phyloP scores from a whole-genome alignment of 805 yeast species.

The Candida chilensis region DNA sequence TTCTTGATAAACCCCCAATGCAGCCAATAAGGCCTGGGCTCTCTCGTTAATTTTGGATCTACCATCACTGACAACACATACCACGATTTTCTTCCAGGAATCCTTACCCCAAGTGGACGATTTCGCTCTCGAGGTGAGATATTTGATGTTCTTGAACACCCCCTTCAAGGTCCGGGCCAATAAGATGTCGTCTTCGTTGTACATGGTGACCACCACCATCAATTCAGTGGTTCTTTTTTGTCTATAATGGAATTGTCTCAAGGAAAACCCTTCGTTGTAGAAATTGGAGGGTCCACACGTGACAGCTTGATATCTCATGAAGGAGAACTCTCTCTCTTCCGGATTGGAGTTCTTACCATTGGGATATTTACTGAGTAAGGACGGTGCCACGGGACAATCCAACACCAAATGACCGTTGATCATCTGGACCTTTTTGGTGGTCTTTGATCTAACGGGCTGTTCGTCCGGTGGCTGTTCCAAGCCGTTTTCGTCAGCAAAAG shows the following conservation, averaged over 20 bases:
- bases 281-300: constrained; percentile 66
- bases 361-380: constrained; percentile 48
- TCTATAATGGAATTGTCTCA: constrained; percentile 48
- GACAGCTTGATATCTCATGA: constrained; percentile 55
- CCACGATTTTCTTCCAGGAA: constrained; percentile 55
- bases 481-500: constrained; percentile 8
- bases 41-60: constrained; percentile 56
- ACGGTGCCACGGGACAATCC: constrained; percentile 82
- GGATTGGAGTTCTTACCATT: too few species aligned
- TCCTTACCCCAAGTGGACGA: constrained; percentile 39
- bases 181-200: constrained; percentile 56
- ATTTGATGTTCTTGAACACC: constrained; percentile 54
- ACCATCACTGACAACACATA: constrained; percentile 56
- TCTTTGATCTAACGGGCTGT: constrained; percentile 15
- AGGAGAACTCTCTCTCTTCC: constrained; percentile 40
- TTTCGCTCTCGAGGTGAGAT: constrained; percentile 36
- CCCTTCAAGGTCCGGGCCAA: constrained; percentile 57
- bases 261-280: constrained; percentile 41
- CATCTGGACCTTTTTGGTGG: constrained; percentile 37
- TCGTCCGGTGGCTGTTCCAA: constrained; percentile 4
- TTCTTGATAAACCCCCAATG: constrained; percentile 58
- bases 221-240: constrained; percentile 47
- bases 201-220: constrained; percentile 56
- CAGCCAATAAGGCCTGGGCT: constrained; percentile 54
- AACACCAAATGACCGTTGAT: constrained; percentile 74